Percentiles rank a stretch among this genome's conserved stretches.
Conservation (phyloP, 257 asterid genomes). For the Solanum corneliomulleri region DNA sequence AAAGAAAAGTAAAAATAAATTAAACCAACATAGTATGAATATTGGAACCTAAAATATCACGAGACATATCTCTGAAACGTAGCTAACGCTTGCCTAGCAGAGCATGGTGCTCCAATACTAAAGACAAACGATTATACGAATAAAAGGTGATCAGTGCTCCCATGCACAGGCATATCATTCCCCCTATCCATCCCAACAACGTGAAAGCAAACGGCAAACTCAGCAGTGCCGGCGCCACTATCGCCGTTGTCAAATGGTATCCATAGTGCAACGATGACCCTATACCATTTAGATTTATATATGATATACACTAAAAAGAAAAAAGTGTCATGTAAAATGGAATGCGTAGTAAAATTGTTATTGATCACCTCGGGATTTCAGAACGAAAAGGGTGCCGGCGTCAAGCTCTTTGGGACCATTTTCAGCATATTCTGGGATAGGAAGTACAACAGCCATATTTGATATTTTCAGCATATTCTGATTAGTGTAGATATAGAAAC, state of each 20-base stretch:
- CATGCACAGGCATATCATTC: conserved; percentile 30
- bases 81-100: conserved; percentile 55
- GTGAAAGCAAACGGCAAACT: conserved; percentile 53
- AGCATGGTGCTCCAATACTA: conserved; percentile 58
- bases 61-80: conserved; percentile 64
- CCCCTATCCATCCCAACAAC: conserved; percentile 52
- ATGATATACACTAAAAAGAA: background rate
- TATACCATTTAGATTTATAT: background rate
- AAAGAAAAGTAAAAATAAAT: no score
- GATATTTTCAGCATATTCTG: conserved; percentile 5
- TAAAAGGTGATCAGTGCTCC: conserved; percentile 52
- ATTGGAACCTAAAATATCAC: conserved; percentile 41
- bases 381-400: conserved; percentile 52
- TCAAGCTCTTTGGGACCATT: conserved; percentile 22
- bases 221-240: conserved; percentile 56
- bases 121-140: conserved; percentile 41
- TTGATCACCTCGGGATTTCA: conserved; percentile 46
- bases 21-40: no score
- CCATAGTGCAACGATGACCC: conserved; percentile 73
- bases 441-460: background rate
- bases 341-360: no score
- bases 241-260: conserved; percentile 60
- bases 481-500: background rate
- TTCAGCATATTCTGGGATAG: conserved; percentile 8
- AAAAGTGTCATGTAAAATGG: no score